phyloP scores from a whole-genome alignment of 2,329 filamentous ascomycete genomes.

The Leptographium radiaticola region DNA sequence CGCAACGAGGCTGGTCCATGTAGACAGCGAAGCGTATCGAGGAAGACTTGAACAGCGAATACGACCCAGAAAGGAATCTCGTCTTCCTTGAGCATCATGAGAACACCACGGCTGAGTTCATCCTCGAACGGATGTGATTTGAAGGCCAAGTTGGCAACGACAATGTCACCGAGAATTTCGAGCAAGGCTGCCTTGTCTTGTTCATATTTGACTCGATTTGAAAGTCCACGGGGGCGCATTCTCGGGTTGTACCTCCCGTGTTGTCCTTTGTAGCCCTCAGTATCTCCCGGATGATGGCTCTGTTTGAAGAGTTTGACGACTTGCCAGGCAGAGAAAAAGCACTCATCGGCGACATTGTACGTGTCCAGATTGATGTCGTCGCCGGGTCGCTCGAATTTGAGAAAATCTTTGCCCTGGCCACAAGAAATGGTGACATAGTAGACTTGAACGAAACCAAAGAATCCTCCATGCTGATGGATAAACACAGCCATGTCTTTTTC shows the following conservation, averaged over 20 bases:
- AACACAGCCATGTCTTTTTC: constrained; percentile 18
- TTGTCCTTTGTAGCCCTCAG: constrained; percentile 14
- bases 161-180: constrained; percentile 14
- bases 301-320: constrained; percentile 9
- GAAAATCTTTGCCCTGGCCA: neutral
- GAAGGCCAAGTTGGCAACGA: neutral
- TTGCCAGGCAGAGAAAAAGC: constrained; percentile 11
- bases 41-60: constrained; percentile 27
- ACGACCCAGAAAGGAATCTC: constrained; percentile 22
- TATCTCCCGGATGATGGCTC: neutral
- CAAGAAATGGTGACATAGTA: neutral
- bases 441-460: neutral
- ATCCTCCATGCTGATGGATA: constrained; percentile 13
- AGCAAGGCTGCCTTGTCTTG: constrained; percentile 23
- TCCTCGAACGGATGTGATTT: neutral
- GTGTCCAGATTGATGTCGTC: constrained; percentile 9
- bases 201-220: constrained; percentile 11
- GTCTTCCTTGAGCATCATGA: constrained; percentile 13
- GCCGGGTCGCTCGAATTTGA: neutral
- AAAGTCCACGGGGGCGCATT: neutral
- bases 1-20: constrained; percentile 11
- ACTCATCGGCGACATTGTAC: constrained; percentile 16
- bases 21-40: constrained; percentile 24
- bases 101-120: neutral
- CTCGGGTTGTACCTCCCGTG: constrained; percentile 16